Base-by-base conservation (phyloP, 2,329 filamentous ascomycete genomes). In the Diplodia intermedia region DNA sequence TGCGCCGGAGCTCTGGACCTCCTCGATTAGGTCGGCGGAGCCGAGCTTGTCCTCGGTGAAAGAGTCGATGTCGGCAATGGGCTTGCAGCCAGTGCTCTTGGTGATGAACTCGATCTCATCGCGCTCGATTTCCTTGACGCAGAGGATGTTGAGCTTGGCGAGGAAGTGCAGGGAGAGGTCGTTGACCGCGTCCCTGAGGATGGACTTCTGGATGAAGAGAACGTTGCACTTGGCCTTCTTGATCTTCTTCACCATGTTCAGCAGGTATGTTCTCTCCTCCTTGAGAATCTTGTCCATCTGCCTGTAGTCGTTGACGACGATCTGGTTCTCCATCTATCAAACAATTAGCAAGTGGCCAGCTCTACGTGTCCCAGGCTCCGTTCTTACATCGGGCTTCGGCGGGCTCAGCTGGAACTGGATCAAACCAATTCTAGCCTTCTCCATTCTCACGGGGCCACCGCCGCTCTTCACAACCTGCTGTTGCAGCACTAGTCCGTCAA, bases 281-380 rank as follows among this genome's bases (percentile, higher is more conserved):
- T 99, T 99, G 74, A 99, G 88, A 73, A 99, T 99, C 87, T 98
- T 99, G 86, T 99, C 95, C 95, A 99, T 99, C 81, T 99, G 95
- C 77, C 95, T 89, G 86, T 99, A 99, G 84, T 99, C 95, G 82
- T 99, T 99, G 77, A 99, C 95, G 38, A 97, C 90, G 72, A 99
- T 98, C 77, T 96, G 95, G 83, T 99, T 99, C 85, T 99, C 95
- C 95, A 99, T 99, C 89, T 63, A 20, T 11, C 14, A 12, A 33
- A 38, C n/a, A 38, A 6, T 63, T 52, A 68, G 69, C 63, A 50
- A 68, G 26, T 11, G 33, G 60, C 38, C 29, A 26, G 15, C 31
- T 36, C 20, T 6, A 33, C n/a, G 20, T 47, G 33, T 6, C 4
- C 18, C 52, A 29, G 9, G n/a, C 50, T n/a, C 85, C 91, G 81